Base-by-base conservation (phyloP, 345 rosid genomes). In the Geranium rotundifolium region DNA sequence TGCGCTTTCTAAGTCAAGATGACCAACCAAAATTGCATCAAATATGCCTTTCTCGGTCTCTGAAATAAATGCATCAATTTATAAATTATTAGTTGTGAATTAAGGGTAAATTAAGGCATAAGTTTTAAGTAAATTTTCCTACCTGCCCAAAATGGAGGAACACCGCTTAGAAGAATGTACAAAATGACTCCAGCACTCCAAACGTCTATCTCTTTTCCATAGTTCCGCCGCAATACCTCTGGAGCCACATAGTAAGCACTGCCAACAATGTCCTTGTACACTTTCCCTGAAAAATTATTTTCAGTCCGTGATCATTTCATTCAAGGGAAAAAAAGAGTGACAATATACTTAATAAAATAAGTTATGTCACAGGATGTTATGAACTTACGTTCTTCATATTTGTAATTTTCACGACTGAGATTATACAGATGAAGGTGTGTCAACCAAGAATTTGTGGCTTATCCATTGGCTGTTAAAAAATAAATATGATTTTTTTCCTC, bases 121-220 rank as follows among this genome's bases (percentile, higher is more conserved):
- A 23, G 2, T 23, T 23, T 23, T 0, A 23, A 23, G 27, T 23
- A 23, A 23, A 23, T 23, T 23, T 23, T 23, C 75, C 58, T 85
- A 93, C 99, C 97, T 19, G 82, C 99, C 91, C 90, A 87, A 78
- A 90, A 93, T 1, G 99, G 99, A 75, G 97, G 96, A 57, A 78
- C 85, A 16, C 97, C 97, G 60, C 90, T 62, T n/a, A 93, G 87
- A 64, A 93, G 97, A 76, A 93, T 93, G 81, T 93, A 93, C 54
- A 88, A 77, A 50, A 93, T 88, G 63, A 93, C 73, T 37, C 97
- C 99, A 17, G 95, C 96, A 54, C 99, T 88, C 99, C 99, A 93
- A 46, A 90, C 77, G 71, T 93, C 97, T 4, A 83, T 88, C 68
- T 90, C 96, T 82, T 87, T 90, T 27, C 96, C 97, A 60, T 93